Percentiles rank a stretch among this genome's conserved stretches.
These are phyloP conservation scores for Capniomyces stellatus DNA, from an alignment of 371 early-diverging fungal genomes.

Conservation along the genomic window DNA sequence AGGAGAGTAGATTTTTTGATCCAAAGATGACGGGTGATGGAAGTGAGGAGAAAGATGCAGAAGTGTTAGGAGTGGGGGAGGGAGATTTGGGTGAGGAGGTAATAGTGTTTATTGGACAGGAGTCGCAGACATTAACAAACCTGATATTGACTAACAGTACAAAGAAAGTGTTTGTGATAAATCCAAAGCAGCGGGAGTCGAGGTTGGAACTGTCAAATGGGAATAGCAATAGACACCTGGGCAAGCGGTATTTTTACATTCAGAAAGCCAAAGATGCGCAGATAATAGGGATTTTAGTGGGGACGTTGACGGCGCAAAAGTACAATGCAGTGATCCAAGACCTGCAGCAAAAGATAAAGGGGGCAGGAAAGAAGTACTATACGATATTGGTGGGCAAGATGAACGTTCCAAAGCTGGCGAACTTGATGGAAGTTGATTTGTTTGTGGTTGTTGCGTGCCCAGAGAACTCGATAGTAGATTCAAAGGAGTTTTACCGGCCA, in stretches of 20 bases:
- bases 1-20: too few relatives aligned
- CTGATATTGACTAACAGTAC: constrained; percentile 32
- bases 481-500: constrained; percentile 76
- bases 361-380: constrained; percentile 64
- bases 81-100: too few relatives aligned
- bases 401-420: constrained; percentile 87
- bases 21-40: too few relatives aligned
- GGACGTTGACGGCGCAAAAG: constrained; percentile 76
- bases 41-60: too few relatives aligned
- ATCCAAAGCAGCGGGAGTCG: constrained; percentile 33
- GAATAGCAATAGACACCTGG: constrained; percentile 46
- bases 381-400: constrained; percentile 88
- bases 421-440: constrained; percentile 82
- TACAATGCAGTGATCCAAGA: constrained; percentile 63
- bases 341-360: constrained; percentile 52
- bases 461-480: constrained; percentile 82
- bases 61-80: too few relatives aligned
- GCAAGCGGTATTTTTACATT: constrained; percentile 55
- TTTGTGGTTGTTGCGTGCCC: constrained; percentile 88
- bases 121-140: constrained; percentile 69
- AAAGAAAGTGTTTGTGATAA: constrained; percentile 36
- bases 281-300: constrained; percentile 88
- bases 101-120: constrained; percentile 66
- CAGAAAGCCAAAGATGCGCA: constrained; percentile 86
- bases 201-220: constrained; percentile 46